phyloP scores from a whole-genome alignment of 2,329 filamentous ascomycete genomes.

The Cyphellophora europaea region DNA sequence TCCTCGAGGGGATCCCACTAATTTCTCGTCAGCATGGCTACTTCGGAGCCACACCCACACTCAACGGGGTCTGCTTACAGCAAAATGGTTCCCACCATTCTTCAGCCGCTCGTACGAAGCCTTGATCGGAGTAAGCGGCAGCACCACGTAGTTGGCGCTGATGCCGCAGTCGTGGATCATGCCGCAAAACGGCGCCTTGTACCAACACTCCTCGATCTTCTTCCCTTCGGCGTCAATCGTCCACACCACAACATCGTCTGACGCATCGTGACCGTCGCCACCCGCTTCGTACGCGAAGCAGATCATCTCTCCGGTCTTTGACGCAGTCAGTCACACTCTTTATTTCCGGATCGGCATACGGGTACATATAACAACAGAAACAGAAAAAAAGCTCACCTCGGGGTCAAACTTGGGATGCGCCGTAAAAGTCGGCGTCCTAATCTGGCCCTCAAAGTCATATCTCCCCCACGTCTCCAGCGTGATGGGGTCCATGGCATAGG shows the following conservation, averaged over 20 bases:
- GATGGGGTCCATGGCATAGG: conserved; percentile 37
- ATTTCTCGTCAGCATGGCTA: too few species aligned
- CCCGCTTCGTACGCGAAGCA: conserved; percentile 43
- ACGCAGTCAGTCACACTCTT: too few species aligned
- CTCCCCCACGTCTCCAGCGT: conserved; percentile 39
- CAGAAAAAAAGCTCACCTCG: too few species aligned
- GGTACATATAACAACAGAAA: too few species aligned
- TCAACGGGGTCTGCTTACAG: too few species aligned
- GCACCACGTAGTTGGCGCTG: conserved; percentile 38
- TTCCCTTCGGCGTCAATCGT: conserved; percentile 34
- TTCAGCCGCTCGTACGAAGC: conserved; percentile 32
- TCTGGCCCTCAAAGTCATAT: conserved; percentile 43
- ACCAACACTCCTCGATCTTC: conserved; percentile 40
- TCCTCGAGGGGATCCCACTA: conserved; percentile 44
- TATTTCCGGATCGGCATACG: too few species aligned
- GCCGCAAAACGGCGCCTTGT: conserved; percentile 42
- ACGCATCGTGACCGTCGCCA: conserved; percentile 28
- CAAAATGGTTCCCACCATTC: conserved; percentile 41
- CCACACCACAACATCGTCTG: conserved; percentile 36
- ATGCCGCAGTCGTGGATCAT: conserved; percentile 45
- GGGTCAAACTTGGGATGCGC: conserved; percentile 47
- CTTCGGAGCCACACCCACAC: too few species aligned
- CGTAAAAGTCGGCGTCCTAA: conserved; percentile 38
- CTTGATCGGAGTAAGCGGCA: conserved; percentile 41
- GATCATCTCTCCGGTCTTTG: conserved; percentile 43